Percentiles rank a stretch among this genome's conserved stretches.
phyloP scores from a whole-genome alignment of 495 filamentous ascomycete genomes.

The Xylaria acuta region DNA sequence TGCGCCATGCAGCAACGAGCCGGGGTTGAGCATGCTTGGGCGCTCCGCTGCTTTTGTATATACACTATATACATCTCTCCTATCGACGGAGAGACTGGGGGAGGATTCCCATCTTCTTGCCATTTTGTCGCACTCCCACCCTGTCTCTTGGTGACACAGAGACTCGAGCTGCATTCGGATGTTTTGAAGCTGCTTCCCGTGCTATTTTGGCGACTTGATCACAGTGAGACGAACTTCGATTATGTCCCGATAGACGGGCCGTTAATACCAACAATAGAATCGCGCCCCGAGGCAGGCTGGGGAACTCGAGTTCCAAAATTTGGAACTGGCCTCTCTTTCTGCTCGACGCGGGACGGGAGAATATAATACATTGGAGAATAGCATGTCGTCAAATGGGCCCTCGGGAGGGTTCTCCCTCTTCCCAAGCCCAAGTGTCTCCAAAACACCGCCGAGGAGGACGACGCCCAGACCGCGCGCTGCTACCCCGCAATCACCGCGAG shows the following conservation, averaged over 20 bases:
- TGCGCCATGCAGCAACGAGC: conserved; percentile 18
- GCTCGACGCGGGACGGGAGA: conserved; percentile 6
- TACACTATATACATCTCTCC: conserved; percentile 33
- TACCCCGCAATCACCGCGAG: conserved; percentile 46
- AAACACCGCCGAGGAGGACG: conserved; percentile 47
- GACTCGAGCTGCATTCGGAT: neutral
- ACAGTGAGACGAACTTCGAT: conserved; percentile 22
- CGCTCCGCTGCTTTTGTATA: conserved; percentile 21
- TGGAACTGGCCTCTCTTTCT: conserved; percentile 7
- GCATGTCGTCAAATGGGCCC: conserved; percentile 44
- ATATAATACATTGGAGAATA: conserved; percentile 25
- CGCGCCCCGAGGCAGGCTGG: neutral
- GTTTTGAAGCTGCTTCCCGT: conserved; percentile 5
- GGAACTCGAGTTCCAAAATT: conserved; percentile 4
- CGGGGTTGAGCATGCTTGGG: conserved; percentile 3
- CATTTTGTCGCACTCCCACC: conserved; percentile 14
- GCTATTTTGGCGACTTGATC: conserved; percentile 1
- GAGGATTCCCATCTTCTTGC: conserved; percentile 32
- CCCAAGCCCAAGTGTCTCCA: conserved; percentile 45
- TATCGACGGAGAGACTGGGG: conserved; percentile 24
- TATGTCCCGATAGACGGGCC: conserved; percentile 29
- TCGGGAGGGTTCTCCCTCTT: conserved; percentile 60
- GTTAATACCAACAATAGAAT: conserved; percentile 19
- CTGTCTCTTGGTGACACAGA: conserved; percentile 7
- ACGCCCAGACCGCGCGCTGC: conserved; percentile 44